Evolutionary conservation across 805 yeast genomes (phyloP), one percentile per base, ranked within the genome.

Genomic region (Yarrowia divulgata): DNA sequence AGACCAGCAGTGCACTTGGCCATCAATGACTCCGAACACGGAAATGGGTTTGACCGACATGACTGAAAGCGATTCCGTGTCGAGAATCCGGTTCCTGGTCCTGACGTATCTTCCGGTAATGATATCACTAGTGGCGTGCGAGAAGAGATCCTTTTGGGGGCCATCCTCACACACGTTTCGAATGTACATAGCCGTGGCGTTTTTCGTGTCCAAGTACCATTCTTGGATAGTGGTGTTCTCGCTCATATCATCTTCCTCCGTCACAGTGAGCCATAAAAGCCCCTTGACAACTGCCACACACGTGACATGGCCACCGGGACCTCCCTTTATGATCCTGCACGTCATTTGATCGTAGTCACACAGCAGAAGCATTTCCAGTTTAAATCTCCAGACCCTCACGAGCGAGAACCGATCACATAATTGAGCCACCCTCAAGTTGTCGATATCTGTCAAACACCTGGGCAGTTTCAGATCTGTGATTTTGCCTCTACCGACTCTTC

Each of bases 281-380:
- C 66, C 66, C 40, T 60, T 60, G 42, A 60, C 66, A 2, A 60
- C 66, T 0, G 52, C 66, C 52, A 60, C 66, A 13, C 52, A 32
- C 3, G 50, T 60, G n/a, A 60, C 66, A 10, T 60, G 52, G 10
- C 66, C 66, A 0, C 14, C 3, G 1, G 66, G 52, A 3, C 66
- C 66, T 18, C 66, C 66, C 42, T 32, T 43, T 40, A 60, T 60
- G 52, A 34, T 60, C 34, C 52, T 32, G 42, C 66, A 60, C 7
- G 66, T 60, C 66, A 43, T 43, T n/a, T 29, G 52, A 14, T 60
- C 52, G n/a, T 60, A 60, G 23, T 60, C 66, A n/a, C 66, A 60
- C 16, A 60, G 46, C 12, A 60, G 40, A 1, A 60, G 34, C 66
- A 60, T 43, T 7, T 45, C 66, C 52, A 60, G 40, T 7, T 45